phyloP scores from a whole-genome alignment of 192 early-diverging fungal species.

The Phlyctochytrium arcticum region DNA sequence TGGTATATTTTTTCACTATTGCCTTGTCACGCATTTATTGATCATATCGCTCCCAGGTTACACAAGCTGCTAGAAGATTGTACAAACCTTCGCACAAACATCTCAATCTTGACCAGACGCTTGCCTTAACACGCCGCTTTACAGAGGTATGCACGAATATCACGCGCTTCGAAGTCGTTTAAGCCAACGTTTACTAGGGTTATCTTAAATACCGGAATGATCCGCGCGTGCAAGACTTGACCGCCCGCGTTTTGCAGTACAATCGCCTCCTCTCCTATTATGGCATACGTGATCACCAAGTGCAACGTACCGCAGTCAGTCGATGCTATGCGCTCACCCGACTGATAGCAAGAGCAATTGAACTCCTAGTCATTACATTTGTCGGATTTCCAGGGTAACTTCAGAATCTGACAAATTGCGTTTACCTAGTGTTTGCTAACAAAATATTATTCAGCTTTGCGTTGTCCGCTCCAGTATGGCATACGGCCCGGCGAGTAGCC shows the following conservation, averaged over 20 bases:
- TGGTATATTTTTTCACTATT: conserved; percentile 38
- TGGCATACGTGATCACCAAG: conserved; percentile 95
- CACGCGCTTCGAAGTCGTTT: no score
- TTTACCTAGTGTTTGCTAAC: background rate
- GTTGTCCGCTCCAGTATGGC: background rate
- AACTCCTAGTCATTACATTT: conserved; percentile 69
- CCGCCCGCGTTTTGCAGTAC: conserved; percentile 73
- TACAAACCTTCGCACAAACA: conserved; percentile 85
- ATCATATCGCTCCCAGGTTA: conserved; percentile 48
- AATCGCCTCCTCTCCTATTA: conserved; percentile 87
- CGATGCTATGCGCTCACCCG: conserved; percentile 61
- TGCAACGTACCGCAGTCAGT: conserved; percentile 71
- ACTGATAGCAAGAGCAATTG: conserved; percentile 63
- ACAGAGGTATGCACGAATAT: conserved; percentile 33
- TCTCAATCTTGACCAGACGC: conserved; percentile 77
- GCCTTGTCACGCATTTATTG: background rate
- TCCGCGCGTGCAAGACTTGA: conserved; percentile 75
- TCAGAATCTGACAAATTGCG: background rate
- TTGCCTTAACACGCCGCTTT: conserved; percentile 88
- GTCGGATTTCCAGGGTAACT: conserved; percentile 80
- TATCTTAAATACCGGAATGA: conserved; percentile 80
- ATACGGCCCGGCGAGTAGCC: background rate
- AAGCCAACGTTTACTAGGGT: conserved; percentile 63
- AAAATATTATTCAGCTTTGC: background rate
- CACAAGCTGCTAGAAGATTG: conserved; percentile 90